phyloP scores from a whole-genome alignment of 1,139 yeast species.

The Geotrichum histeridarum region DNA sequence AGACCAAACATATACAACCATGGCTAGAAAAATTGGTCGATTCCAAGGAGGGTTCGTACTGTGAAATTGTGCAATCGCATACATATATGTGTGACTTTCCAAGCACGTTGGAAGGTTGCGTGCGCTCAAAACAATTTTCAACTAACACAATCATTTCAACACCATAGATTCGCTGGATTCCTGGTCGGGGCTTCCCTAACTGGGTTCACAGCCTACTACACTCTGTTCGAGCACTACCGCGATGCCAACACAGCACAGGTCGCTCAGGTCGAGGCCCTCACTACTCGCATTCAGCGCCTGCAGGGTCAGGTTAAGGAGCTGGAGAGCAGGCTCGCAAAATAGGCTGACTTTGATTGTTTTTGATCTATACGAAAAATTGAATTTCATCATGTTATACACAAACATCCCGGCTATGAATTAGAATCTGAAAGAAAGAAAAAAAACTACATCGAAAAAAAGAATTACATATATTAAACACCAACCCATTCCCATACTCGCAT shows the following conservation, averaged over 20 bases:
- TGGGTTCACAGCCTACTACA: conserved; percentile 71
- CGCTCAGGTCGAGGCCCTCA: conserved; percentile 68
- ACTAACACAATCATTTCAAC: neutral
- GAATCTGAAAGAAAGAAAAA: neutral
- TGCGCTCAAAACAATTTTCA: neutral
- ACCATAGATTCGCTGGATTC: conserved; percentile 61
- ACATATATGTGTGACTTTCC: too few species aligned
- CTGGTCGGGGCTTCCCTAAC: conserved; percentile 69
- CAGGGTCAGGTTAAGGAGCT: conserved; percentile 45
- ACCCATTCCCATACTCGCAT: conserved; percentile 91
- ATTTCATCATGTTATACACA: too few species aligned
- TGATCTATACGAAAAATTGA: too few species aligned
- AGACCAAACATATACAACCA: neutral
- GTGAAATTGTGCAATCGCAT: neutral
- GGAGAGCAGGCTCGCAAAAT: conserved; percentile 28
- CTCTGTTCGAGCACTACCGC: conserved; percentile 71
- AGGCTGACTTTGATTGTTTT: neutral
- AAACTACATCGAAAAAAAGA: neutral
- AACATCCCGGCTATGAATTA: too few species aligned
- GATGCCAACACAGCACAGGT: conserved; percentile 65
- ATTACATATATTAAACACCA: conserved; percentile 32
- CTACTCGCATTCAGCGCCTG: conserved; percentile 59
- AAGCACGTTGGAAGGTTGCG: neutral
- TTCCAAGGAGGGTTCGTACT: neutral
- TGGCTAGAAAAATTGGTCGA: conserved; percentile 1